Conservation (phyloP, 2,329 filamentous ascomycete species). For the Calonectria fujianensis region DNA sequence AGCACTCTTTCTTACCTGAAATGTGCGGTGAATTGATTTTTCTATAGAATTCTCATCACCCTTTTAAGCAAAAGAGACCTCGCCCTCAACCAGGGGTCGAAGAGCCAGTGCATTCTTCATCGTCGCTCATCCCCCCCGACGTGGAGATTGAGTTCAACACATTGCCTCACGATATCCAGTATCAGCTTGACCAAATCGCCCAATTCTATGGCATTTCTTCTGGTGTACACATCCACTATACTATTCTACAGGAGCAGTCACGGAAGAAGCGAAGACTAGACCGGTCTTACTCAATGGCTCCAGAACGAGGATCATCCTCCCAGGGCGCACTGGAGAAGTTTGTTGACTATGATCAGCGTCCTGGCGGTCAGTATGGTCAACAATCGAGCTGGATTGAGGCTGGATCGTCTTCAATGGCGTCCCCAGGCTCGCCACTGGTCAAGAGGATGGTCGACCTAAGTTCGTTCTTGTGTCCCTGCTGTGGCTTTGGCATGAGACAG, state of each 20-base stretch:
- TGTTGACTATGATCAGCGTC: constrained; percentile 49
- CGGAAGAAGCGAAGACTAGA: constrained; percentile 59
- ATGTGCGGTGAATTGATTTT: constrained; percentile 64
- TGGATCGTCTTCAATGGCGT: constrained; percentile 49
- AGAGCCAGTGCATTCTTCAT: constrained; percentile 49
- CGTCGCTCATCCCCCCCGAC: constrained; percentile 44
- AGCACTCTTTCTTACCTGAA: constrained; percentile 52
- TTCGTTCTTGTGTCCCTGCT: constrained; percentile 58
- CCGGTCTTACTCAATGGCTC: constrained; percentile 58
- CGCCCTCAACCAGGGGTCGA: constrained; percentile 53
- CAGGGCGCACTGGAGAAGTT: constrained; percentile 59
- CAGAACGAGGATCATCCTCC: constrained; percentile 47
- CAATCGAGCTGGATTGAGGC: constrained; percentile 51
- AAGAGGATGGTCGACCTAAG: constrained; percentile 57
- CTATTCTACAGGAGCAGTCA: constrained; percentile 51
- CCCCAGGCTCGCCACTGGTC: constrained; percentile 53
- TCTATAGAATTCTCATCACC: constrained; percentile 57
- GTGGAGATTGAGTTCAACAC: constrained; percentile 51
- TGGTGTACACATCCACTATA: constrained; percentile 57
- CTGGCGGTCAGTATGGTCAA: constrained; percentile 46
- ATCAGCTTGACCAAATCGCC: constrained; percentile 55
- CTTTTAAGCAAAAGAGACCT: constrained; percentile 56
- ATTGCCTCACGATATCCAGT: constrained; percentile 53
- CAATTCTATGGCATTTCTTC: constrained; percentile 58
- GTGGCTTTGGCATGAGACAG: constrained; percentile 54